Base-by-base conservation (phyloP, 495 filamentous ascomycete species). In the Neurospora intermedia region DNA sequence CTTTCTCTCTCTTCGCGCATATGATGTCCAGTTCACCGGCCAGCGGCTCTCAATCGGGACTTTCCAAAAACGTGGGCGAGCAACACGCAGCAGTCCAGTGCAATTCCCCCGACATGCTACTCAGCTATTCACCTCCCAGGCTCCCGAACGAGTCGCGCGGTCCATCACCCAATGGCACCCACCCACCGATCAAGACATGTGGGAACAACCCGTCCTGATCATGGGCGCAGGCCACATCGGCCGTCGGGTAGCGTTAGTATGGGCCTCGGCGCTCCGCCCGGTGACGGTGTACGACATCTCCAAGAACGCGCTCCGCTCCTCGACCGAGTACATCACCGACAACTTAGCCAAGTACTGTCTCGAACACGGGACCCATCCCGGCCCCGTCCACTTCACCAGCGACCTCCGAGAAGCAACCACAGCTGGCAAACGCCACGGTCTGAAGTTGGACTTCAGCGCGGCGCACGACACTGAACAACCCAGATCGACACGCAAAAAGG, bases 221-320 rank as follows among this genome's bases (percentile, higher is more conserved):
- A 74, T 84, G 69, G 82, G 82, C 23, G 80, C 80, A 3, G 82
- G 82, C 15, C 77, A 79, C 73, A 75, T 83, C 9, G 82, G 82
- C 62, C 75, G 81, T 1, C 78, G 82, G 5, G 72, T 83, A 4
- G 80, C 79, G 16, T 69, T 82, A 10, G 74, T 82, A 13, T 84
- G 82, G 82, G 81, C 82, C 0, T 81, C 78, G 39, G 77, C 76
- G n/a, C 69, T 48, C 10, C 77, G 79, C 1, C 81, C 80, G 2
- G 81, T 84, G 2, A 81, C 77, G 40, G 48, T 84, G 54, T 82
- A 83, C 75, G 82, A 84, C 75, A 74, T 69, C n/a, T 79, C 76
- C 31, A 69, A 74, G 9, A 62, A 76, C 4, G 81, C 80, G 11
- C 75, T 82, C 39, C 23, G 69, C 15, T 75, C 77, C 2, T 77